Base-by-base conservation (phyloP, 371 early-diverging fungal species). In the Mortierella sp. region DNA sequence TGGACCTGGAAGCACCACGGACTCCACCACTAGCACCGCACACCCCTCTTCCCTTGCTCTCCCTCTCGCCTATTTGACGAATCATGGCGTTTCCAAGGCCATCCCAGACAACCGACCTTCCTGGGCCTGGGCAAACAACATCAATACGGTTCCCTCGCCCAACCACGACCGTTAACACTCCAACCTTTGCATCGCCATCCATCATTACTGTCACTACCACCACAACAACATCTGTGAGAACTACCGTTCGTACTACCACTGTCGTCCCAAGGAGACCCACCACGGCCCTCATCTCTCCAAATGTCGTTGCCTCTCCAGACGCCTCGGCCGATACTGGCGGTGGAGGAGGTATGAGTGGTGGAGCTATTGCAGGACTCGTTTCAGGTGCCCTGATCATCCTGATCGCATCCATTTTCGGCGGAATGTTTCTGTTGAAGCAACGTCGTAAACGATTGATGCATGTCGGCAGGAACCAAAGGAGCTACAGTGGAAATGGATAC, bases 371-470 rank as follows among this genome's bases (percentile, higher is more conserved):
- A 12, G 78, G 72, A 1, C 14, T 67, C 19, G 44, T 59, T 1
- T 55, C 44, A 8, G 76, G 69, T 1, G 28, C 50, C 12, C 21
- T 69, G 10, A 49, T 54, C 3, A n/a, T 76, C 34, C 51, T 76
- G 21, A 45, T 64, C 5, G 65, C 54, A 0, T 57, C 76, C 2
- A 57, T 76, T n/a, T 47, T 64, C 1, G 76, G 69, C 8, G 76
- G 68, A 1, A 68, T 76, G 31, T 37, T 76, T 46, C 25, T 76
- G 19, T 29, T 76, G 27, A 76, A 68, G 43, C 55, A 76, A 40
- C 68, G 76, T 9, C 63, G 55, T 12, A 68, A 68, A 37, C 64
- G 76, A 9, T 28, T 76, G 65, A 57, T 60, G 64, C 54, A 62
- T 29, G 54, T 54, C 1, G 67, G 67, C 2, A 27, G 51, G 14